phyloP scores from a whole-genome alignment of 306 rosid genomes.

The Fragaria nilgerrensis region DNA sequence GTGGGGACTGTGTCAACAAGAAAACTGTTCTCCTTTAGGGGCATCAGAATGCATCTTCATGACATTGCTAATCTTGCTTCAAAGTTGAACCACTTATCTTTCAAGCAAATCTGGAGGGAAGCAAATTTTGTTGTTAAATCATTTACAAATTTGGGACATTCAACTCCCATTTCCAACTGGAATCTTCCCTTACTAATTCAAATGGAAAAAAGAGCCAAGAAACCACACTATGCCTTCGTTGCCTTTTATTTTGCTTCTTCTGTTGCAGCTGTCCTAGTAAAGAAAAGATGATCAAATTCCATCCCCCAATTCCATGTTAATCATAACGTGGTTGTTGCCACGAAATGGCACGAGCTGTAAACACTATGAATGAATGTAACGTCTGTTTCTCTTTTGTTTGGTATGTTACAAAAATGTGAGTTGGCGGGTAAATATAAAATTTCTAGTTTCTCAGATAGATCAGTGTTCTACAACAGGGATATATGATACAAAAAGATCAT shows the following conservation, averaged over 20 bases:
- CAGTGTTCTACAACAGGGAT: not conserved
- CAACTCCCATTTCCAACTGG: not conserved
- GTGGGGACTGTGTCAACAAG: not conserved
- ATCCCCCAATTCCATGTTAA: no score
- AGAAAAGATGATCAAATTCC: no score
- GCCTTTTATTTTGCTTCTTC: not conserved
- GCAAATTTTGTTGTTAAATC: not conserved
- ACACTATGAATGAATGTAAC: no score
- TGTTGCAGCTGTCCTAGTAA: not conserved
- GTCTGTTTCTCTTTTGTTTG: no score
- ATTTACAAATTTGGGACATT: not conserved
- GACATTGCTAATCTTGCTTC: not conserved
- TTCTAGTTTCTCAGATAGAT: not conserved
- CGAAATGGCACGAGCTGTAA: not conserved
- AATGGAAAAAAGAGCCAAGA: not conserved
- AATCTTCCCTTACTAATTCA: not conserved
- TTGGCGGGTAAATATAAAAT: not conserved
- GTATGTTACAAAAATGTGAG: not conserved
- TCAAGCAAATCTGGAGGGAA: not conserved
- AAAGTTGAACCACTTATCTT: not conserved
- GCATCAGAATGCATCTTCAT: not conserved
- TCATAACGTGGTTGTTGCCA: not conserved
- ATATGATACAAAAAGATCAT: not conserved
- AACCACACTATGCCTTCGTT: no score
- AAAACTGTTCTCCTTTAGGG: not conserved